Evolutionary conservation across 148 eudicot species (phyloP).

Genomic region (Euryodendron excelsum): DNA sequence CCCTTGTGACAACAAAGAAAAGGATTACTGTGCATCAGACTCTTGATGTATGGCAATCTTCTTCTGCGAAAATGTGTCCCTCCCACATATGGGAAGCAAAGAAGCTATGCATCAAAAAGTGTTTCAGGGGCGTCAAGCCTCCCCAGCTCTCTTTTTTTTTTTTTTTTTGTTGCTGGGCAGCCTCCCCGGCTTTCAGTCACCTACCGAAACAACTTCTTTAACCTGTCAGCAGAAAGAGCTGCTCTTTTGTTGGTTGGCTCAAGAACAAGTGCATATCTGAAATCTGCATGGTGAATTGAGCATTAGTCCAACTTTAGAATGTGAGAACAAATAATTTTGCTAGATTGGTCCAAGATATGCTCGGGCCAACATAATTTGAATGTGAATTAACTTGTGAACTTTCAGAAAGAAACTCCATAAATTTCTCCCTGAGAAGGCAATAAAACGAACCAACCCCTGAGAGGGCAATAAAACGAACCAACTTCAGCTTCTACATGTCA

Average conservation of each 20-base stretch:
- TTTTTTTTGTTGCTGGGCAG: no score
- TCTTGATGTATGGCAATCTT: no score
- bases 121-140: neutral
- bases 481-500: neutral
- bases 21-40: no score
- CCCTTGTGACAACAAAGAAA: no score
- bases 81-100: no score
- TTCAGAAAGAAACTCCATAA: neutral
- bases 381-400: neutral
- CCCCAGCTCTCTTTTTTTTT: neutral
- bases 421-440: no score
- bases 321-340: neutral
- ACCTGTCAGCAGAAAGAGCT: constrained; percentile 54
- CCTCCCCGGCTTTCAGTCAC: neutral
- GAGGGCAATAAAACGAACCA: no score
- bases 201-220: constrained; percentile 62
- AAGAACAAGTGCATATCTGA: constrained; percentile 84
- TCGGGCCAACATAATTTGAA: neutral
- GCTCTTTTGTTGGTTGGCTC: constrained; percentile 97
- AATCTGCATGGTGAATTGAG: constrained; percentile 52
- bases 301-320: neutral
- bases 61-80: no score
- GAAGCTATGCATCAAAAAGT: no score
- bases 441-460: no score
- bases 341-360: neutral